phyloP scores from a whole-genome alignment of 192 early-diverging fungal species.

The Pecoramyces ruminantium region DNA sequence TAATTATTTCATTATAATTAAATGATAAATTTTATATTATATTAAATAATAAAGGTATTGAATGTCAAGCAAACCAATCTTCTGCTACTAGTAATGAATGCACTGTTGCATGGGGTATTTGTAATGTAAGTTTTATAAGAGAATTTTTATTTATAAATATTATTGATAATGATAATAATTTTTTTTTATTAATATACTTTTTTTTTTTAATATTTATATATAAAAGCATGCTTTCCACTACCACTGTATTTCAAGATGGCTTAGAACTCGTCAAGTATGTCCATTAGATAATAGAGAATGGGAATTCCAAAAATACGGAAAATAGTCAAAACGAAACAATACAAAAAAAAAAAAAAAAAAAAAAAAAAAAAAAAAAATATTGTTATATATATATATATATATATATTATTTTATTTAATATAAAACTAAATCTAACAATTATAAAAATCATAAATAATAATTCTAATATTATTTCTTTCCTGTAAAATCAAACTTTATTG shows the following conservation, averaged over 20 bases:
- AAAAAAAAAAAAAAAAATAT: too few relatives aligned
- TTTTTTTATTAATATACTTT: neutral
- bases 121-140: slow-evolving; percentile 49
- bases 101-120: slow-evolving; percentile 90
- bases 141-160: too few relatives aligned
- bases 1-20: too few relatives aligned
- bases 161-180: too few relatives aligned
- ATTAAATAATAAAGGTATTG: slow-evolving; percentile 43
- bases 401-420: too few relatives aligned
- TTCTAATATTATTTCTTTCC: too few relatives aligned
- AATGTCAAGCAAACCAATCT: slow-evolving; percentile 95
- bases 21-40: neutral
- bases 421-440: too few relatives aligned
- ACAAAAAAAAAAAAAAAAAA: too few relatives aligned
- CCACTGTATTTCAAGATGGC: slow-evolving; percentile 95
- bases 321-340: neutral
- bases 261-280: slow-evolving; percentile 90
- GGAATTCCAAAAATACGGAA: slow-evolving; percentile 71
- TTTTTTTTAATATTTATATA: neutral
- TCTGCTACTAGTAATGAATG: slow-evolving; percentile 84
- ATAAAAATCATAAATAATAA: too few relatives aligned
- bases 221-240: slow-evolving; percentile 91
- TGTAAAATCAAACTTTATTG: too few relatives aligned
- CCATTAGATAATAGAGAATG: slow-evolving; percentile 97
- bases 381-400: too few relatives aligned